These are phyloP conservation scores for Mycena polygramma DNA, from an alignment of 768 basidiomycete species.

Conservation along the genomic window DNA sequence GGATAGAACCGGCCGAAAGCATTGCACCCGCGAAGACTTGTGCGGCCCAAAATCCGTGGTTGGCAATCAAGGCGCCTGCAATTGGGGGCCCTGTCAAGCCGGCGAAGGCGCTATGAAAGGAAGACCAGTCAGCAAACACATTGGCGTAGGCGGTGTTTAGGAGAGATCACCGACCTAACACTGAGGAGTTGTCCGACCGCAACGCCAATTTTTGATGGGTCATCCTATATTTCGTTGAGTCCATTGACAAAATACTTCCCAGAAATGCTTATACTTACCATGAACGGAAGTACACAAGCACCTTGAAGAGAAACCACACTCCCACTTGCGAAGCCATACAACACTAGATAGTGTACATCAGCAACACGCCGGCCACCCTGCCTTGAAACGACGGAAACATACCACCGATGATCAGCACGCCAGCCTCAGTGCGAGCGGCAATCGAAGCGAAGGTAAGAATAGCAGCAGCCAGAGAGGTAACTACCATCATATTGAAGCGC, in stretches of 20 bases:
- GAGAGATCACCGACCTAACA: slow-evolving; percentile 17
- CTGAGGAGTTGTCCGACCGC: slow-evolving; percentile 38
- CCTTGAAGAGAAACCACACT: slow-evolving; percentile 36
- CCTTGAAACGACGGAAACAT: not conserved
- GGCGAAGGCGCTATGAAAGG: slow-evolving; percentile 3
- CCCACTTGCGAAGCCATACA: slow-evolving; percentile 39
- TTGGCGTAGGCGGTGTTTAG: slow-evolving; percentile 1
- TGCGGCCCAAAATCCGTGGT: slow-evolving; percentile 33
- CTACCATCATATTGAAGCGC: slow-evolving; percentile 36
- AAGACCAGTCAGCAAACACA: not conserved
- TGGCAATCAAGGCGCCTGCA: slow-evolving; percentile 34
- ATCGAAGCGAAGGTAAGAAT: slow-evolving; percentile 35
- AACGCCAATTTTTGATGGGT: slow-evolving; percentile 36
- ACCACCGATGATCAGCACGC: slow-evolving; percentile 31
- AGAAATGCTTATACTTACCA: slow-evolving; percentile 20
- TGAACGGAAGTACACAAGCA: slow-evolving; percentile 35
- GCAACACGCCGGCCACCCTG: too few species aligned
- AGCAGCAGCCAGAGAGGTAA: slow-evolving; percentile 26
- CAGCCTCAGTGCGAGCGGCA: slow-evolving; percentile 35
- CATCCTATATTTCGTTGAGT: slow-evolving; percentile 28
- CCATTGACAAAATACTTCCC: not conserved
- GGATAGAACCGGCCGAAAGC: slow-evolving; percentile 24
- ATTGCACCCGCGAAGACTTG: slow-evolving; percentile 38
- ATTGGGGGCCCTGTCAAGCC: slow-evolving; percentile 33
- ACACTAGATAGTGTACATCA: slow-evolving; percentile 11